Evolutionary conservation across 768 basidiomycete genomes (phyloP), one percentile per base, ranked within the genome.

Genomic region (Lactarius vividus): DNA sequence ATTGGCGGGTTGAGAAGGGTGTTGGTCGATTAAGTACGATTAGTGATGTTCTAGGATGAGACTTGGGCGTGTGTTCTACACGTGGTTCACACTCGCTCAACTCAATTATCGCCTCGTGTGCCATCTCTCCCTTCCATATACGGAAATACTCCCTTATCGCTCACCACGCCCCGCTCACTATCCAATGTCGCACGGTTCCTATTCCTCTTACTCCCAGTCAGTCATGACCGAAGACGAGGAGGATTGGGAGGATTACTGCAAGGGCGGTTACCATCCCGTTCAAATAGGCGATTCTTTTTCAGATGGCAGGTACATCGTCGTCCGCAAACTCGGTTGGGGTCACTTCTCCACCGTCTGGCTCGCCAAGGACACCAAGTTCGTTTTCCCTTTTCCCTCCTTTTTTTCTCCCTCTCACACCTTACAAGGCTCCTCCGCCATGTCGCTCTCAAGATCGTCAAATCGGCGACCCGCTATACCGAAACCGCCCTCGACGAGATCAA

Each of bases 401-500:
- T n/a, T 23, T 35, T 33, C 31, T 46, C 35, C 31, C n/a, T 29
- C 35, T 61, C 33, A 40, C 52, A 23, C 26, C 20, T 64, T 13
- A 35, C 23, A 78, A 99, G 96, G 74, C 83, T 94, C 79, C 88
- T 92, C 71, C 91, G 94, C 57, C 97, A 99, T 78, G 97, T 99
- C 72, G 97, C 97, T 16, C 88, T 99, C 75, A 99, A 99, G 78
- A 93, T 99, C 73, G 97, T 99, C 76, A 99, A 98, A 78, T 97
- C 96, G 18, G 97, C 96, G 0, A 87, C 89, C 0, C 83, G 97
- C 57, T 99, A 99, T 77, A 99, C 96, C 0, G 96, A 99, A 75
- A 99, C 97, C 0, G 97, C 97, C 0, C 81, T 98, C 39, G 97
- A 99, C 80, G 97, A 99, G 79, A 98, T 99, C 79, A 98, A 98